Evolutionary conservation across 2,329 filamentous ascomycete species (phyloP).

Genomic region (Dryadomyces quercivorus): DNA sequence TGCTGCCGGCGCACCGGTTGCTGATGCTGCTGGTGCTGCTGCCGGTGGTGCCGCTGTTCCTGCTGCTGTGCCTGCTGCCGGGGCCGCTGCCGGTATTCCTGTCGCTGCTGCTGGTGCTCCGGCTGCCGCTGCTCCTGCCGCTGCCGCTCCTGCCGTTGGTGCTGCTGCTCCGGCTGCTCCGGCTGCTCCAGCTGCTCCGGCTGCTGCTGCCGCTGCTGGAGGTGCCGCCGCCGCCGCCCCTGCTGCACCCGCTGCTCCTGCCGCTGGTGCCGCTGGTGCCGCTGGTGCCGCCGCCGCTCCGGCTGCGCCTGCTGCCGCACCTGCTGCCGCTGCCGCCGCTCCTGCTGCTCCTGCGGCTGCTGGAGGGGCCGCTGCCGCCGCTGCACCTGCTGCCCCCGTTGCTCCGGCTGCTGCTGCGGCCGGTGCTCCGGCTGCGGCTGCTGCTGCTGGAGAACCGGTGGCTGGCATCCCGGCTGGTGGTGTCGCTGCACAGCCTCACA

Average conservation of each 20-base stretch:
- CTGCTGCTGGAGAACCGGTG: neutral
- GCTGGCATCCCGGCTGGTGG: neutral
- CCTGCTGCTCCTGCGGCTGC: neutral
- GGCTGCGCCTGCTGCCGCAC: neutral
- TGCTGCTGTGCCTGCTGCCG: neutral
- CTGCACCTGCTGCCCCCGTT: neutral
- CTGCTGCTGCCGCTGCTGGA: neutral
- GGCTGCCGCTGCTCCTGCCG: neutral
- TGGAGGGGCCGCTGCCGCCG: neutral
- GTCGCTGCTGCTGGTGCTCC: neutral
- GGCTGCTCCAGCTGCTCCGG: neutral
- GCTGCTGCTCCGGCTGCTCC: slow-evolving; percentile 2
- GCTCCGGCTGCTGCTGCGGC: neutral
- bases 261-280: neutral
- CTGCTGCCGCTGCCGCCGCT: neutral
- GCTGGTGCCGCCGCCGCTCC: neutral
- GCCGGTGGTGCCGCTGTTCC: neutral
- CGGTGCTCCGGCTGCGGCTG: neutral
- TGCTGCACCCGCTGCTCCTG: neutral
- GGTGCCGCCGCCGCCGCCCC: neutral
- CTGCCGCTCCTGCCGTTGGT: neutral
- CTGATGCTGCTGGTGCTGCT: neutral
- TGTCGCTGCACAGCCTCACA: neutral
- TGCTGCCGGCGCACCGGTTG: slow-evolving; percentile 1
- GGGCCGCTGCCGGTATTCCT: neutral